Evolutionary conservation across 2,329 filamentous ascomycete genomes (phyloP), one percentile per base, ranked within the genome.

Genomic region (Cladosporium sp.): DNA sequence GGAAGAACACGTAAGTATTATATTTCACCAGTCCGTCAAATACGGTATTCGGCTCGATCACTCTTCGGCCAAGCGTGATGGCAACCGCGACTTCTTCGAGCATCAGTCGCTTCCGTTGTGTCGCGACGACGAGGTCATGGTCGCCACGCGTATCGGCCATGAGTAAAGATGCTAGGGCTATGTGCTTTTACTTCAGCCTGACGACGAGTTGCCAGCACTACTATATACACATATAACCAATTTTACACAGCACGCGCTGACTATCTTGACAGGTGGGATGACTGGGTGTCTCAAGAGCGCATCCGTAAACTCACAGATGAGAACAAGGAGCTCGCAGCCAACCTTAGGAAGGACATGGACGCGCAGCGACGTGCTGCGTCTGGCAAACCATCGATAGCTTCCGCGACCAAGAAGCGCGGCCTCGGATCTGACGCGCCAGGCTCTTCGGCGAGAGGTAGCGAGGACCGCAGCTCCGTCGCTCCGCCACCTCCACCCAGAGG

Each of bases 261-360:
- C 55, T 28, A 17, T 55, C 40, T 60, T 37, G 9, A 64, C 70
- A 89, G 87, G 63, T 99, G 94, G 94, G 94, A 99, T 78, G 94
- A 99, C 78, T 97, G 93, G 93, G 94, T 97, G 45, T 85, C 90
- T 20, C 87, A 92, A 75, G 93, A 97, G 73, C 90, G 94, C 65
- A 88, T 99, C 61, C 88, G 92, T 71, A 97, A 97, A 77, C 88
- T 93, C 73, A 96, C 88, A 54, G 91, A 96, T 59, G 94, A 97
- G 76, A 97, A 97, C 77, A 90, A 90, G 71, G 91, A 96, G 72
- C 83, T 99, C 38, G 92, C 93, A 20, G 80, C 81, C 58, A 87
- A 89, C 73, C 80, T 92, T 30, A 82, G 86, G 67, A 83, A 85
- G 59, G 87, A 91, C 73, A 81, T 86, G 76, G 86, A 86, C 67